Conservation (phyloP, 805 yeast genomes). For the Sungouiella blattae region DNA sequence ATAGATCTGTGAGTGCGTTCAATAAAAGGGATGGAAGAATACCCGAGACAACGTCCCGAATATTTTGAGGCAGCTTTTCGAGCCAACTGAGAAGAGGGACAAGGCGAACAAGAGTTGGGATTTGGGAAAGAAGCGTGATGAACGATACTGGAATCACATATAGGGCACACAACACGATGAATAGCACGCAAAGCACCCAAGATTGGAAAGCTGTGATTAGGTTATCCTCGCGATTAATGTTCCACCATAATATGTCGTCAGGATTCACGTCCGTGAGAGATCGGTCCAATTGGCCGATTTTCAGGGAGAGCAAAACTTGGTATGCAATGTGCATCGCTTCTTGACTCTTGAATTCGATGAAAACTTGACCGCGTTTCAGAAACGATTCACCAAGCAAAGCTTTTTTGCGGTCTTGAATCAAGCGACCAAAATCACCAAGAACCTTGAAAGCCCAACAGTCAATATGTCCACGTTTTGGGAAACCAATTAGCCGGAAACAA, state of each 20-base stretch:
- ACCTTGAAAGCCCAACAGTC: slow-evolving; percentile 28
- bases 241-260: slow-evolving; percentile 69
- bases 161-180: slow-evolving; percentile 46
- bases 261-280: slow-evolving; percentile 57
- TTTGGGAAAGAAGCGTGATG: slow-evolving; percentile 71
- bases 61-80: slow-evolving; percentile 48
- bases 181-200: slow-evolving; percentile 41
- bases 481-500: slow-evolving; percentile 18
- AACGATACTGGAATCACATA: slow-evolving; percentile 87
- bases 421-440: slow-evolving; percentile 10
- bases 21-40: slow-evolving; percentile 67
- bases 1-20: slow-evolving; percentile 58
- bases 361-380: slow-evolving; percentile 36
- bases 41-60: slow-evolving; percentile 54
- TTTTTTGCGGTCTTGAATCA: slow-evolving; percentile 4
- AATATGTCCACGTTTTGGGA: slow-evolving; percentile 20
- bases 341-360: slow-evolving; percentile 59
- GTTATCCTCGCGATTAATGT: slow-evolving; percentile 42
- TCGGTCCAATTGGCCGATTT: slow-evolving; percentile 38
- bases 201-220: slow-evolving; percentile 35
- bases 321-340: slow-evolving; percentile 60
- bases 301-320: slow-evolving; percentile 49
- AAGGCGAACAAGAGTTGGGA: slow-evolving; percentile 58
- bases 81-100: slow-evolving; percentile 61
- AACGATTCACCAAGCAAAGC: slow-evolving; percentile 5